Conservation (phyloP, 306 rosid species). For the Lathyrus sativus region DNA sequence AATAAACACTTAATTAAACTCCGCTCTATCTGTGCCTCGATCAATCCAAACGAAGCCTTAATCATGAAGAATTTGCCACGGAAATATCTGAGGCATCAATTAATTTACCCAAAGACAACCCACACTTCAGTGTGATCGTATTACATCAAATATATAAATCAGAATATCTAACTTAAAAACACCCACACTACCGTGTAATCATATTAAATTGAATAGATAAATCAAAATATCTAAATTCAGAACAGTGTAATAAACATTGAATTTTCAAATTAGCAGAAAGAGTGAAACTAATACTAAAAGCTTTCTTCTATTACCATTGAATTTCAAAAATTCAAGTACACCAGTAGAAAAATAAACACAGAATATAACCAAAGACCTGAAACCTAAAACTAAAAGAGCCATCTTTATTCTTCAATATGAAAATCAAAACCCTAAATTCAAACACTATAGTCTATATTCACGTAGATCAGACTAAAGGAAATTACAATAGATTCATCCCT, state of each 20-base stretch:
- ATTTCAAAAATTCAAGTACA: conserved; percentile 12
- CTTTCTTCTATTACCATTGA: conserved; percentile 29
- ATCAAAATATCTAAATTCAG: not conserved
- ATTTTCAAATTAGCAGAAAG: no score
- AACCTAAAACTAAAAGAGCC: not conserved
- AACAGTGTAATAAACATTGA: not conserved
- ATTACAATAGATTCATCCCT: conserved; percentile 35
- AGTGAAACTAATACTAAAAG: not conserved
- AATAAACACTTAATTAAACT: no score
- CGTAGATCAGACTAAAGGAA: conserved; percentile 22
- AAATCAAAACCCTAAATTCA: not conserved
- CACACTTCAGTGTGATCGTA: not conserved
- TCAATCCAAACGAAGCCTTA: not conserved
- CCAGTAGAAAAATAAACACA: not conserved
- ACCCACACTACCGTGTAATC: no score
- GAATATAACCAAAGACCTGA: not conserved
- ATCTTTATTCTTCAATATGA: conserved; percentile 28
- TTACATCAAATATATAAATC: no score
- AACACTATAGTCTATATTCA: conserved; percentile 16
- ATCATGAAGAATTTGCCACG: not conserved
- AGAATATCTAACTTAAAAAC: no score
- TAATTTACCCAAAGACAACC: not conserved
- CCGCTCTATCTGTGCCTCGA: no score
- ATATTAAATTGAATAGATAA: no score
- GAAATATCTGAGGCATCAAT: not conserved